Conservation (phyloP, 768 basidiomycete genomes). For the Dentipellis sp. region DNA sequence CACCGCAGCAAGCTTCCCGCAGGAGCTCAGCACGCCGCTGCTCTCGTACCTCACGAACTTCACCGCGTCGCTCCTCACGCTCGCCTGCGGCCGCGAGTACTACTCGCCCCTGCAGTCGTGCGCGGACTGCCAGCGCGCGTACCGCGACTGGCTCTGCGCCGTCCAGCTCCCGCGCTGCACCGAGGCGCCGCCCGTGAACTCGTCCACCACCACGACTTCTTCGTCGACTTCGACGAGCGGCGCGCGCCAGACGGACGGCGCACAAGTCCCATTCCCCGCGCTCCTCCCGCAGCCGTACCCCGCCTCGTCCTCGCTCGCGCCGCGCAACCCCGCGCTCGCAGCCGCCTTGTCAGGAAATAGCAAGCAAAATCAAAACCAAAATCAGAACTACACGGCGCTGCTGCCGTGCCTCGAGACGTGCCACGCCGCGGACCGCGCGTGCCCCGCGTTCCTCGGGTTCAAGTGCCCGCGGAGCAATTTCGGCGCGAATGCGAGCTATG, state of each 20-base stretch:
- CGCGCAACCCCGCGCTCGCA: constrained; percentile 22
- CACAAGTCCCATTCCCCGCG: constrained; percentile 24
- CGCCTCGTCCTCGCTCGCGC: constrained; percentile 37
- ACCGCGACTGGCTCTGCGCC: constrained; percentile 71
- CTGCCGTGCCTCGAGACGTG: constrained; percentile 79
- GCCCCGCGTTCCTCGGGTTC: constrained; percentile 66
- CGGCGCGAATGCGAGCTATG: constrained; percentile 64
- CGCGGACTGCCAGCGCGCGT: constrained; percentile 62
- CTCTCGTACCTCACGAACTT: constrained; percentile 62
- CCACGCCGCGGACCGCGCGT: constrained; percentile 61
- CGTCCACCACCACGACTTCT: constrained; percentile 15
- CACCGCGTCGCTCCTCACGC: constrained; percentile 58
- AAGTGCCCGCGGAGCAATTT: constrained; percentile 52
- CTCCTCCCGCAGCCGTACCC: constrained; percentile 32
- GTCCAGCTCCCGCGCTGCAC: constrained; percentile 68
- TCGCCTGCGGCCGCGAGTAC: constrained; percentile 69
- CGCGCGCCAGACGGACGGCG: constrained; percentile 15
- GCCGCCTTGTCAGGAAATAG: too few relatives aligned
- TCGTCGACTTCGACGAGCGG: constrained; percentile 7
- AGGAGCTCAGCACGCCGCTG: constrained; percentile 38
- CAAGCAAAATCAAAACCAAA: constrained; percentile 16
- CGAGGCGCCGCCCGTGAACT: constrained; percentile 34
- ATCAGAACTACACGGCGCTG: constrained; percentile 42
- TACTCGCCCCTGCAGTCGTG: constrained; percentile 78
- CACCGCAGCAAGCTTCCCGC: constrained; percentile 42